Conservation (phyloP, 2,329 filamentous ascomycete species). For the Phyllosticta ampelicida region DNA sequence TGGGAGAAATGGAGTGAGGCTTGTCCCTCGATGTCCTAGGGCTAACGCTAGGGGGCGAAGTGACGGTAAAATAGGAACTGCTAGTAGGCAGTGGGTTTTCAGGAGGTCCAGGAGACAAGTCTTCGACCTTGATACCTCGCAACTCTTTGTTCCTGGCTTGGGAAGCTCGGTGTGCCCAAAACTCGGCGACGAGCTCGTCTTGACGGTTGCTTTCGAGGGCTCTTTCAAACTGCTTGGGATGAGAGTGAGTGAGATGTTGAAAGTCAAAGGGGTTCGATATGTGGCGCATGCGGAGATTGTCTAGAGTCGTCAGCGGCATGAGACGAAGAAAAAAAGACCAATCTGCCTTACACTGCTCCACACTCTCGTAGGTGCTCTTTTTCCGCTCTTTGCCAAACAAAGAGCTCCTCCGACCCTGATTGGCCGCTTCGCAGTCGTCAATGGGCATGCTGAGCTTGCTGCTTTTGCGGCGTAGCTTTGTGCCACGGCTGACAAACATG, state of each 20-base stretch:
- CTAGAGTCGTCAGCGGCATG: conserved; percentile 11
- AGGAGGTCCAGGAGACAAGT: conserved; percentile 24
- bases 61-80: background rate
- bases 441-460: conserved; percentile 19
- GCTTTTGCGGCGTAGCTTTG: conserved; percentile 25
- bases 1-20: conserved; percentile 10
- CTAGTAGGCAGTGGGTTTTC: background rate
- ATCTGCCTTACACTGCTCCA: conserved; percentile 18
- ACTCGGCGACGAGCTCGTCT: conserved; percentile 42
- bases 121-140: conserved; percentile 42
- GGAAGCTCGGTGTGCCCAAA: conserved; percentile 42
- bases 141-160: conserved; percentile 40
- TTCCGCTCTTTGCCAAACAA: conserved; percentile 22
- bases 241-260: conserved; percentile 52
- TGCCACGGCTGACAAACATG: conserved; percentile 17
- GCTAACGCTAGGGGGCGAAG: conserved; percentile 12
- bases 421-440: conserved; percentile 19
- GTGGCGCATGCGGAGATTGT: conserved; percentile 17
- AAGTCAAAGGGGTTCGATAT: conserved; percentile 56
- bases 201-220: conserved; percentile 40
- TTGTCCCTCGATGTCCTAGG: conserved; percentile 12
- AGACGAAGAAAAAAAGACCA: background rate
- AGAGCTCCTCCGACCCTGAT: conserved; percentile 21
- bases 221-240: conserved; percentile 42
- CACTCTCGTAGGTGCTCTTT: conserved; percentile 19